phyloP scores from a whole-genome alignment of 2,329 filamentous ascomycete species.

The Lasiodiplodia theobromae region DNA sequence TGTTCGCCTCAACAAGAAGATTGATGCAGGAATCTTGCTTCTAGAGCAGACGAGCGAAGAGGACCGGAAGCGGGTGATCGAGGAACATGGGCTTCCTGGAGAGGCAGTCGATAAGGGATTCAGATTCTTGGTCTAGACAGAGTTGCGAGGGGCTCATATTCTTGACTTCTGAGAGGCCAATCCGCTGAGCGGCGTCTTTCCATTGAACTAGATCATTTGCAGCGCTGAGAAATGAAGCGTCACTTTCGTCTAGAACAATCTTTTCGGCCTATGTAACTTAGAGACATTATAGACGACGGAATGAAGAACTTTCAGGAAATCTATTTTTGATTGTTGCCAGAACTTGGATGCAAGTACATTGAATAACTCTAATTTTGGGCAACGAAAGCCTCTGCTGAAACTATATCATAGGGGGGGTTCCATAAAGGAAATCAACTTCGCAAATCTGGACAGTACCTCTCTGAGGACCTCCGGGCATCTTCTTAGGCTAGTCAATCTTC shows the following conservation, averaged over 20 bases:
- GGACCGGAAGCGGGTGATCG: conserved; percentile 6
- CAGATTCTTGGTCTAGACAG: conserved; percentile 65
- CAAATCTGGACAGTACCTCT: too few species aligned
- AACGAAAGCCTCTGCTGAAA: too few species aligned
- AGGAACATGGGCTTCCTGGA: conserved; percentile 60
- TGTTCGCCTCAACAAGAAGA: conserved; percentile 70
- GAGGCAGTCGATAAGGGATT: conserved; percentile 68
- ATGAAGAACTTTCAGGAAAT: background rate
- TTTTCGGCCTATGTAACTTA: background rate
- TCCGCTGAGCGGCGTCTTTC: too few species aligned
- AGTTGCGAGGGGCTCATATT: background rate
- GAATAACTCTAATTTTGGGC: too few species aligned
- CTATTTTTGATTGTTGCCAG: too few species aligned
- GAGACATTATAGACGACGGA: background rate
- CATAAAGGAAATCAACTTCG: too few species aligned
- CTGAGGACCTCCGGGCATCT: background rate
- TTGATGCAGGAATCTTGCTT: conserved; percentile 61
- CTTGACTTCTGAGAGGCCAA: background rate
- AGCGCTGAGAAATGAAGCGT: background rate
- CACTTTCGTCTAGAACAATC: background rate
- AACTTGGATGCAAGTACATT: too few species aligned
- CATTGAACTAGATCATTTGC: background rate
- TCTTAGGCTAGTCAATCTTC: background rate
- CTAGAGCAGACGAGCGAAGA: background rate
- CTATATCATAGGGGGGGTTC: too few species aligned